Percentiles rank a stretch among this genome's conserved stretches.
These are phyloP conservation scores for Karstenula rhodostoma DNA, from an alignment of 2,329 filamentous ascomycete genomes.

Conservation along the genomic window DNA sequence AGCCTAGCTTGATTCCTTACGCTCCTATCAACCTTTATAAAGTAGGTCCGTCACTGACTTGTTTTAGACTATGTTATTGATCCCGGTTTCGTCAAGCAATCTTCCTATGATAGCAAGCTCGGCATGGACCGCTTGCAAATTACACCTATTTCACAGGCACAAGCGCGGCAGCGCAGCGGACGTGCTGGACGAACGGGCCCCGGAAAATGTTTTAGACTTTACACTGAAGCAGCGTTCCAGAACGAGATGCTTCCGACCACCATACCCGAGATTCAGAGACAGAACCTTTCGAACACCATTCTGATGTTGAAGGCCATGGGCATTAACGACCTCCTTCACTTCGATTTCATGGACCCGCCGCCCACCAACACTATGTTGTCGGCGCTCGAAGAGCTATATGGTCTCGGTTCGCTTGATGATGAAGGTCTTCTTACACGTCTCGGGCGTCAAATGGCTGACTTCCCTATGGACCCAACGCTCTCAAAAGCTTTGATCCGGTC, in stretches of 20 bases:
- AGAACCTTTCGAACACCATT: conserved; percentile 92
- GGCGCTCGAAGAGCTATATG: conserved; percentile 93
- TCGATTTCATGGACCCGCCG: conserved; percentile 99
- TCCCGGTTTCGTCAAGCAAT: conserved; percentile 97
- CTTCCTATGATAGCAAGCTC: conserved; percentile 94
- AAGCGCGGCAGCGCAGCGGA: conserved; percentile 92
- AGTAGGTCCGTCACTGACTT: too few relatives aligned
- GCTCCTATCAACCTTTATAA: too few relatives aligned
- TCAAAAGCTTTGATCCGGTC: conserved; percentile 90
- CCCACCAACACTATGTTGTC: conserved; percentile 98
- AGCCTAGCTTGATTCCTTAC: too few relatives aligned
- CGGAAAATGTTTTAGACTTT: conserved; percentile 87
- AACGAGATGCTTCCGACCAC: conserved; percentile 97
- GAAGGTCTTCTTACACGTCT: conserved; percentile 92
- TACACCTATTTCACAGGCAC: conserved; percentile 94
- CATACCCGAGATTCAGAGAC: conserved; percentile 94
- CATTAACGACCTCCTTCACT: conserved; percentile 95
- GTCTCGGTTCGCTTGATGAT: conserved; percentile 88
- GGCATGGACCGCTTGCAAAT: conserved; percentile 98
- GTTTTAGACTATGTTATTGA: conserved; percentile 82
- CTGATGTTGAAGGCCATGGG: conserved; percentile 99
- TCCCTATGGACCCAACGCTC: conserved; percentile 94
- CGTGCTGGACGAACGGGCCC: conserved; percentile 93
- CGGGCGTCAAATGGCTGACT: conserved; percentile 97
- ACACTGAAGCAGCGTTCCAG: conserved; percentile 94